Evolutionary conservation across 768 basidiomycete species (phyloP).

Genomic region (Mycena indigotica): DNA sequence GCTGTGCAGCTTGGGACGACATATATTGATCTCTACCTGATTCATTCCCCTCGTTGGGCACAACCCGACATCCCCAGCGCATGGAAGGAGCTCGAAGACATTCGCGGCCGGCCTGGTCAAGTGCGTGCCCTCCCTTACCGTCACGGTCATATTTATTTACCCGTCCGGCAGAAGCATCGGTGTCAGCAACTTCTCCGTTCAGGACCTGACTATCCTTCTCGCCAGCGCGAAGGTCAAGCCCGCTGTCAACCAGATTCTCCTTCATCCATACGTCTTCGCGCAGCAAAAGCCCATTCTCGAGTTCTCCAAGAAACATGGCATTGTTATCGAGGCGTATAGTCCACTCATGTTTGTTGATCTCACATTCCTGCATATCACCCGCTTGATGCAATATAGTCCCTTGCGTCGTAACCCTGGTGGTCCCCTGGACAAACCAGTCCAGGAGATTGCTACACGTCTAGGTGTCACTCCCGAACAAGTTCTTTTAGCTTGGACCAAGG

Average conservation of each 20-base stretch:
- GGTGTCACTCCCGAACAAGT: constrained; percentile 64
- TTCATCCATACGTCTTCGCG: constrained; percentile 72
- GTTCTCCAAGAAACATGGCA: constrained; percentile 56
- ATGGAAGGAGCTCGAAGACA: constrained; percentile 65
- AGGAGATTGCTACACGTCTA: constrained; percentile 52
- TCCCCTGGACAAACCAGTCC: constrained; percentile 62
- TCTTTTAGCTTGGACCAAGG: constrained; percentile 70
- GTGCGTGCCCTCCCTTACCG: constrained; percentile 35
- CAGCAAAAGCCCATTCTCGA: constrained; percentile 57
- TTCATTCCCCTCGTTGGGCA: constrained; percentile 59
- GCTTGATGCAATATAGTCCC: constrained; percentile 43
- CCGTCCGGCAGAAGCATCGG: constrained; percentile 59
- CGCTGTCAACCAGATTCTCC: constrained; percentile 70
- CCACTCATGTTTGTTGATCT: constrained; percentile 52
- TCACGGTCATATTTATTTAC: not conserved
- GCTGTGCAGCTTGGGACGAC: constrained; percentile 62
- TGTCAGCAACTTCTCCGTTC: constrained; percentile 66
- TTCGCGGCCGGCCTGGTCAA: constrained; percentile 61
- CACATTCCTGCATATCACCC: not conserved
- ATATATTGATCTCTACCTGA: constrained; percentile 73
- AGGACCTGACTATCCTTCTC: constrained; percentile 56
- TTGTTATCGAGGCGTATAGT: constrained; percentile 75
- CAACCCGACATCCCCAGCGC: constrained; percentile 59
- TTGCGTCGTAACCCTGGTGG: constrained; percentile 62
- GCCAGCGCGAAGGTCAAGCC: constrained; percentile 64